Conservation (phyloP, 352 stramenopile genomes). For the Pythium biforme region DNA sequence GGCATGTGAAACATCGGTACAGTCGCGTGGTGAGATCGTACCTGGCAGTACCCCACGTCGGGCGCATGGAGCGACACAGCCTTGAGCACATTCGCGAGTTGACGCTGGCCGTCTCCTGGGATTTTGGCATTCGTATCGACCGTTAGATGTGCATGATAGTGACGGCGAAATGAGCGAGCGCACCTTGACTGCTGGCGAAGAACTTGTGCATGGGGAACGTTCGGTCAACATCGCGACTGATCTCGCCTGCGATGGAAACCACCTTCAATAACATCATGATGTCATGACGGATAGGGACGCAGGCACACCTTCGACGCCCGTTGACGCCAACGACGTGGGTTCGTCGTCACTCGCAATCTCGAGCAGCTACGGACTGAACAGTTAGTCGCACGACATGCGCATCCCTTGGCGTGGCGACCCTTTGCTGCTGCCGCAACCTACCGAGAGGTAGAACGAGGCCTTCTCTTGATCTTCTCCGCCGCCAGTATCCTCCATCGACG, state of each 20-base stretch:
- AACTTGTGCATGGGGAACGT: conserved; percentile 64
- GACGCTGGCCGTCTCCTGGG: conserved; percentile 46
- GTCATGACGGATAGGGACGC: not conserved
- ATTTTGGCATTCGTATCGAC: not conserved
- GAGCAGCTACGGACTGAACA: conserved; percentile 33
- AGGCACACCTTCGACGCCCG: conserved; percentile 54
- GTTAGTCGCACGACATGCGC: too few relatives aligned
- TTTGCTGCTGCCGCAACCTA: conserved; percentile 3
- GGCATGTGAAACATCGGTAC: not conserved
- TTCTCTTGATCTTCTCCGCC: conserved; percentile 19
- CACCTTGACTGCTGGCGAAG: conserved; percentile 40
- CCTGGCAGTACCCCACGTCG: conserved; percentile 81
- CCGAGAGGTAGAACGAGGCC: conserved; percentile 16
- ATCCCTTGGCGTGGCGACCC: too few relatives aligned
- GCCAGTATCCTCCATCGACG: conserved; percentile 25
- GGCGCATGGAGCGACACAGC: conserved; percentile 44
- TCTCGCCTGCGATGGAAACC: conserved; percentile 45
- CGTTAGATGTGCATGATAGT: not conserved
- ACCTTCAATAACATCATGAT: not conserved
- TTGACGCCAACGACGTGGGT: conserved; percentile 38
- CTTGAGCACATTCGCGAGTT: conserved; percentile 78
- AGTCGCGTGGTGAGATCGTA: conserved; percentile 9
- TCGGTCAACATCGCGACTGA: conserved; percentile 64
- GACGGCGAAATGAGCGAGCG: not conserved
- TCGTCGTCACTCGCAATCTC: conserved; percentile 39